Evolutionary conservation across 192 early-diverging fungal genomes (phyloP).

Genomic region (Globomyces pollinis-pini): DNA sequence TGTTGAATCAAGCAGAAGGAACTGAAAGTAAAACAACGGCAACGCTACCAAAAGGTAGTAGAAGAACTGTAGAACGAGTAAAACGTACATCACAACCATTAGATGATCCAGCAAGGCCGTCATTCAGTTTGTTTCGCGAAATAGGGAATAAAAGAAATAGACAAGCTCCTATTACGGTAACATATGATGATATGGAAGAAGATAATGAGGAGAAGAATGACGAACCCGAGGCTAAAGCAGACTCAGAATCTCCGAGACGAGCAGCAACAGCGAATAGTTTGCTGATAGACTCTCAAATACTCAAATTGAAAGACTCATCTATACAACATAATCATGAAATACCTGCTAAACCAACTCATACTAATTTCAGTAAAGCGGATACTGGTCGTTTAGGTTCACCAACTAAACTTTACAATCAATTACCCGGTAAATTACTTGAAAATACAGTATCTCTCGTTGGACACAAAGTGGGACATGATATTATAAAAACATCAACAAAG

Average conservation of each 20-base stretch:
- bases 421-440: not conserved
- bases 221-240: not conserved
- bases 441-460: not conserved
- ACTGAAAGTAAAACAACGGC: too few species aligned
- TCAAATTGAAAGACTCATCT: not conserved
- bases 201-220: not conserved
- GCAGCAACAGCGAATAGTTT: too few species aligned
- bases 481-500: not conserved
- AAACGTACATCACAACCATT: too few species aligned
- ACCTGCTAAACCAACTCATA: not conserved
- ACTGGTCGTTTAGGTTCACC: conserved; percentile 1
- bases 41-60: too few species aligned
- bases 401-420: not conserved
- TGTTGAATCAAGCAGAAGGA: too few species aligned
- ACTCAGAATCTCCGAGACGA: not conserved
- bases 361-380: conserved; percentile 7
- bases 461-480: not conserved
- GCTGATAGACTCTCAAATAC: not conserved
- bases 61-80: too few species aligned
- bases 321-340: not conserved
- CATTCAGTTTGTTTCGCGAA: too few species aligned
- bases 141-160: too few species aligned
- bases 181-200: not conserved
- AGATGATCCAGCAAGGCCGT: too few species aligned
- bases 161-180: too few species aligned